Evolutionary conservation across 108 stramenopile genomes (phyloP), one percentile per base, ranked within the genome.

Genomic region (Ochromonas danica): DNA sequence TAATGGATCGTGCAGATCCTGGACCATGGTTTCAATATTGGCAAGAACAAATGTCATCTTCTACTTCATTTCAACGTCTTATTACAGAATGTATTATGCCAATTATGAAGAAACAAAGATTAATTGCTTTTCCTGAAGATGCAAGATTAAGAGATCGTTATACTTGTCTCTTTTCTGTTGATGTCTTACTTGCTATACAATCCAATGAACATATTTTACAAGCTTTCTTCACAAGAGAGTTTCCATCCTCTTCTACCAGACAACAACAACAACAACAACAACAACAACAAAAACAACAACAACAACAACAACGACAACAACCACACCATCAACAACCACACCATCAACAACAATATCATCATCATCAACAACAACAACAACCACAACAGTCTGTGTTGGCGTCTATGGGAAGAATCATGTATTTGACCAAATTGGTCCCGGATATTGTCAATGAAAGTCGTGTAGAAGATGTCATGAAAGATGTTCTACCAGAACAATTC

Each of bases 51-150:
- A 75, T 75, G 72, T 41, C n/a, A 14, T 6, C 28, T 3, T 42
- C 40, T 6, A 41, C 25, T 6, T 75, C 72, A 41, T 75, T 75
- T 36, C 36, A 60, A 3, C 72, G 72, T 41, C 72, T 75, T 6
- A 14, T 75, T 10, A 10, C 6, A 27, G 72, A 75, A 41, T 6
- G 25, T 25, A 60, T 75, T 31, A 6, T 33, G 43, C 72, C 72
- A 6, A 38, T 27, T 28, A 6, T 75, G 40, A 31, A 3, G 31
- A 36, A 36, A 36, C 72, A 75, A 36, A 75, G 10, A 33, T 41
- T 75, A 41, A 35, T 75, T 6, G 72, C 72, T 6, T 75, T 60
- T 75, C 72, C 72, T 6, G 72, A 75, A 22, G 72, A 75, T 36
- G 72, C 72, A 10, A 3, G 72, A 36, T 27, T 41, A 6, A 38